Percentiles rank a stretch among this genome's conserved stretches.
Conservation (phyloP, 2,329 filamentous ascomycete genomes). For the Lasiodiplodia sp. region DNA sequence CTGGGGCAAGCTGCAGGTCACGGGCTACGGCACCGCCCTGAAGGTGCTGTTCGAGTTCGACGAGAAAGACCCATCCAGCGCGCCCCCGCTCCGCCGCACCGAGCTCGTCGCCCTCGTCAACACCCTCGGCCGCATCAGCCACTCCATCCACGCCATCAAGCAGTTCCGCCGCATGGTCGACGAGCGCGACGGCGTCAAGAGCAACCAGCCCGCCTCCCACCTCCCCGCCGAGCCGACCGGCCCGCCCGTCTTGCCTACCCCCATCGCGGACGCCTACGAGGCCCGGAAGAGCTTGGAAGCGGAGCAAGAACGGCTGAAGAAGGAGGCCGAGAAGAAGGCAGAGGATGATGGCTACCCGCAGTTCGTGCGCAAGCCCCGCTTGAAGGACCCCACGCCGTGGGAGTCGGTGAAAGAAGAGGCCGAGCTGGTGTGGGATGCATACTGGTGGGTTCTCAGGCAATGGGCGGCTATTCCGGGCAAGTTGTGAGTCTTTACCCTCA, state of each 20-base stretch:
- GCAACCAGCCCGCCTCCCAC: slow-evolving; percentile 4
- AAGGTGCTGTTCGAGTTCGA: slow-evolving; percentile 97
- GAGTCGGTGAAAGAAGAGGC: slow-evolving; percentile 72
- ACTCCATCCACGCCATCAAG: slow-evolving; percentile 77
- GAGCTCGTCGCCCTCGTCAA: slow-evolving; percentile 96
- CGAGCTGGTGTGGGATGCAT: slow-evolving; percentile 66
- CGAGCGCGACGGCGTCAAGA: slow-evolving; percentile 41
- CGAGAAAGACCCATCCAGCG: slow-evolving; percentile 63
- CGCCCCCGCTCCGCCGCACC: slow-evolving; percentile 80
- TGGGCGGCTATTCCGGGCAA: slow-evolving; percentile 75
- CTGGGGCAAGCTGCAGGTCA: slow-evolving; percentile 96
- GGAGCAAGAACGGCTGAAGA: slow-evolving; percentile 36
- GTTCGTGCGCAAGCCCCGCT: slow-evolving; percentile 51
- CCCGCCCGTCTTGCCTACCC: slow-evolving; percentile 27
- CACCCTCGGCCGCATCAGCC: slow-evolving; percentile 85
- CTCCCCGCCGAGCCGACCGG: background rate
- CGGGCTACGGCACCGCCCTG: slow-evolving; percentile 90
- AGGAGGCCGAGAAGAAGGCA: slow-evolving; percentile 38
- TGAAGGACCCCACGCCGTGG: slow-evolving; percentile 54
- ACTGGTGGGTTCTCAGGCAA: slow-evolving; percentile 70
- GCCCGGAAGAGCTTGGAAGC: slow-evolving; percentile 40
- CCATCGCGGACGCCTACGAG: slow-evolving; percentile 34
- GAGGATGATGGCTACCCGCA: slow-evolving; percentile 52
- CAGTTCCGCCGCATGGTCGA: slow-evolving; percentile 70
- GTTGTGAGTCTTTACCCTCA: slow-evolving; percentile 63